phyloP scores from a whole-genome alignment of 1,284 basidiomycete genomes.

The Leccinum subrobustum region DNA sequence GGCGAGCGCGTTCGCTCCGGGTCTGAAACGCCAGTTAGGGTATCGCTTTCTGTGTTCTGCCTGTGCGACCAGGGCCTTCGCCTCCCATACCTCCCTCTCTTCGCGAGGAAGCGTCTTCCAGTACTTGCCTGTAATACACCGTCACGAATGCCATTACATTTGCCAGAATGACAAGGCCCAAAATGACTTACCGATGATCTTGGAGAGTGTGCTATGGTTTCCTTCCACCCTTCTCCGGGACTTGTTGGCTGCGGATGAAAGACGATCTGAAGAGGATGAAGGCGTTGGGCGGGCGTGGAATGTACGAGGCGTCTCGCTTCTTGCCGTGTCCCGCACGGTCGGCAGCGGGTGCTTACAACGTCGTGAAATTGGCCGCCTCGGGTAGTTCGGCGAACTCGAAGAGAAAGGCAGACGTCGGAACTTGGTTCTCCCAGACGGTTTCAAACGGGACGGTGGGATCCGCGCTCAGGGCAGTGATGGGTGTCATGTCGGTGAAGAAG shows the following conservation, averaged over 20 bases:
- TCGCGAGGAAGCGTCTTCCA: slow-evolving; percentile 61
- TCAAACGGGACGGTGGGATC: slow-evolving; percentile 39
- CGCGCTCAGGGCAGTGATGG: slow-evolving; percentile 39
- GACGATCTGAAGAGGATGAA: slow-evolving; percentile 94
- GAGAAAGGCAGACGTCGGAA: slow-evolving; percentile 15
- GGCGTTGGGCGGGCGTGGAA: slow-evolving; percentile 91
- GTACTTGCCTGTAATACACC: slow-evolving; percentile 44
- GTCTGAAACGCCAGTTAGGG: slow-evolving; percentile 75
- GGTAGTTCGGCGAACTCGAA: slow-evolving; percentile 21
- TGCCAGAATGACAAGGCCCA: not conserved
- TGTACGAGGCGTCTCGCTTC: slow-evolving; percentile 60
- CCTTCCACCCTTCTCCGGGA: slow-evolving; percentile 78
- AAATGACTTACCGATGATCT: slow-evolving; percentile 48
- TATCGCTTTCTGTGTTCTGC: slow-evolving; percentile 75
- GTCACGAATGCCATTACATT: slow-evolving; percentile 1
- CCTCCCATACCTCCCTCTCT: slow-evolving; percentile 73
- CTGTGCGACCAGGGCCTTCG: slow-evolving; percentile 70
- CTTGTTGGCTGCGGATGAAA: slow-evolving; percentile 76
- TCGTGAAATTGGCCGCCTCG: slow-evolving; percentile 12
- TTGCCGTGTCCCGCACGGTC: slow-evolving; percentile 41
- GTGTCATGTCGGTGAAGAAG: slow-evolving; percentile 46
- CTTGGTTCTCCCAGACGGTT: slow-evolving; percentile 32
- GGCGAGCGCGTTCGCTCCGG: slow-evolving; percentile 52
- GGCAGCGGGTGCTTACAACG: slow-evolving; percentile 14
- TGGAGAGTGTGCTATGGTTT: slow-evolving; percentile 72